These are phyloP conservation scores for Mentha longifolia DNA, from an alignment of 257 asterid genomes.

Conservation along the genomic window DNA sequence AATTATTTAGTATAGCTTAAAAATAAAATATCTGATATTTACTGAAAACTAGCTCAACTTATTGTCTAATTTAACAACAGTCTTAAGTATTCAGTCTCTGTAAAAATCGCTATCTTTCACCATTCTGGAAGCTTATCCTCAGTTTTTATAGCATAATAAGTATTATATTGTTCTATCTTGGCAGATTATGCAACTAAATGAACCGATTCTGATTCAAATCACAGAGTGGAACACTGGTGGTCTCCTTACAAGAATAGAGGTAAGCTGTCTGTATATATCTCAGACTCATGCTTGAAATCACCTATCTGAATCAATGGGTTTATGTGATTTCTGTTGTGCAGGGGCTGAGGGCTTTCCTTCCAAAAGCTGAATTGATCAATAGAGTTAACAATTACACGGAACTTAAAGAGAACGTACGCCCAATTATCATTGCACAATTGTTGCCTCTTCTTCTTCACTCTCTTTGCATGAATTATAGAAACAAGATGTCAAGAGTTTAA, in stretches of 20 bases:
- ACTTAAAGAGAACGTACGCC: conserved; percentile 77
- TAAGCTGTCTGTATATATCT: conserved; percentile 31
- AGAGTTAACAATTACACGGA: conserved; percentile 76
- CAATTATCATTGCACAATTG: conserved; percentile 23
- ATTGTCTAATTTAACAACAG: neutral
- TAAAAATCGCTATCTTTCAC: conserved; percentile 14
- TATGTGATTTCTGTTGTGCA: conserved; percentile 45
- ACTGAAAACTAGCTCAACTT: neutral
- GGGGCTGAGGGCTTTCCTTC: conserved; percentile 96
- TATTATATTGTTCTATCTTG: conserved; percentile 26
- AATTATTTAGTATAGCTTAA: neutral
- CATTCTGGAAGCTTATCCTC: conserved; percentile 15
- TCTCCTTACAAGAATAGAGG: conserved; percentile 95
- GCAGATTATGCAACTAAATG: conserved; percentile 88
- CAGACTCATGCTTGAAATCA: conserved; percentile 2
- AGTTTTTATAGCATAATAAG: conserved; percentile 12
- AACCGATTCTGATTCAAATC: conserved; percentile 77
- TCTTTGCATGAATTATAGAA: conserved; percentile 19
- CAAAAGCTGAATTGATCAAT: conserved; percentile 87
- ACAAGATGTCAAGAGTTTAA: neutral
- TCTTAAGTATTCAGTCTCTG: conserved; percentile 17
- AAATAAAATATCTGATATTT: conserved; percentile 1
- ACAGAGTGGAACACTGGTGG: conserved; percentile 98
- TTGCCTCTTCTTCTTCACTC: conserved; percentile 16
- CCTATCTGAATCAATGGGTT: neutral